Percentiles rank a stretch among this genome's conserved stretches.
Conservation (phyloP, 352 stramenopile genomes). For the Phytophthora ramorum region DNA sequence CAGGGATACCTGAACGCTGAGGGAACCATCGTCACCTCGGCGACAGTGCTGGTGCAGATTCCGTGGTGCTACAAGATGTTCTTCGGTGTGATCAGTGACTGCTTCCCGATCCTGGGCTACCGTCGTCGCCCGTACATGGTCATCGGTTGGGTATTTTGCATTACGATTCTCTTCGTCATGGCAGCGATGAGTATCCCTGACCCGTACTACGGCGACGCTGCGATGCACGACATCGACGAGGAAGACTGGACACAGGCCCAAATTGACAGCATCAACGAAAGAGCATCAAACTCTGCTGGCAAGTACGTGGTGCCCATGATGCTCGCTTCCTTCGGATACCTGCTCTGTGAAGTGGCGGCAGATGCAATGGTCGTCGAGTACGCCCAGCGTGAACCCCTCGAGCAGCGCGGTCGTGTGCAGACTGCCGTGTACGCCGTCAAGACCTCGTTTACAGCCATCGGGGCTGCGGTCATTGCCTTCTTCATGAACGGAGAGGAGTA, state of each 20-base stretch:
- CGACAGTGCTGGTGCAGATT: slow-evolving; percentile 51
- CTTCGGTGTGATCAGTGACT: slow-evolving; percentile 60
- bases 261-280: slow-evolving; percentile 41
- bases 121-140: slow-evolving; percentile 62
- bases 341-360: slow-evolving; percentile 57
- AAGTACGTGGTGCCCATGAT: slow-evolving; percentile 68
- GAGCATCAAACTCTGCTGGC: slow-evolving; percentile 35
- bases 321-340: slow-evolving; percentile 60
- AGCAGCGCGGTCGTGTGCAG: slow-evolving; percentile 50
- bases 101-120: slow-evolving; percentile 59
- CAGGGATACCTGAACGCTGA: slow-evolving; percentile 62
- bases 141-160: slow-evolving; percentile 52
- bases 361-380: slow-evolving; percentile 71
- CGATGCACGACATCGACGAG: slow-evolving; percentile 40
- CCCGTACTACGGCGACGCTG: slow-evolving; percentile 51
- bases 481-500: slow-evolving; percentile 59
- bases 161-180: slow-evolving; percentile 51
- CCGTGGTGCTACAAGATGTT: slow-evolving; percentile 66
- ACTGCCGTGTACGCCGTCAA: slow-evolving; percentile 57
- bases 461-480: slow-evolving; percentile 49
- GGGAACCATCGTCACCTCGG: slow-evolving; percentile 50
- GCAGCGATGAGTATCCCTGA: slow-evolving; percentile 35
- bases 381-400: slow-evolving; percentile 55
- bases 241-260: slow-evolving; percentile 44
- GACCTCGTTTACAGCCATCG: slow-evolving; percentile 47